A percentile compares a stretch with the other conserved stretches of the same genome.
phyloP scores from a whole-genome alignment of 2,329 filamentous ascomycete genomes.

The Beauveria medogensis region DNA sequence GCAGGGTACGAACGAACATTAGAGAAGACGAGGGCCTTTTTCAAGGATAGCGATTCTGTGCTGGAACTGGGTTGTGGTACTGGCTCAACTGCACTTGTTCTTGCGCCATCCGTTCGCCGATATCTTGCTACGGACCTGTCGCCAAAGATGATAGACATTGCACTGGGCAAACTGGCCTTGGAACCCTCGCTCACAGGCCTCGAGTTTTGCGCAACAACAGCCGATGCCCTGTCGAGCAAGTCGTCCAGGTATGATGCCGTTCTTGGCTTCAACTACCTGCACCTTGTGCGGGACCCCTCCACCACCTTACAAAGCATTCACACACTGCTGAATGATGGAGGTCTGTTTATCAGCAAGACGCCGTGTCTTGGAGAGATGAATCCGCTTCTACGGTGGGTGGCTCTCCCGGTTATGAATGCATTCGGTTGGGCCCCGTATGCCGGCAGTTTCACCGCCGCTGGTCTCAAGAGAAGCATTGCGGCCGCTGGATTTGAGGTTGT shows the following conservation, averaged over 20 bases:
- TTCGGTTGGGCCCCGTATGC: conserved; percentile 4
- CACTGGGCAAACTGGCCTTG: not conserved
- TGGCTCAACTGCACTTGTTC: conserved; percentile 14
- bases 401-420: conserved; percentile 9
- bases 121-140: conserved; percentile 15
- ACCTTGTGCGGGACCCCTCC: conserved; percentile 13
- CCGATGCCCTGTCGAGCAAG: conserved; percentile 11
- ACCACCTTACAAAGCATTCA: conserved; percentile 8
- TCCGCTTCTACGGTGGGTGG: conserved; percentile 2
- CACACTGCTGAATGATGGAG: conserved; percentile 10
- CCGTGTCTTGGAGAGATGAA: conserved; percentile 13
- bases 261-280: conserved; percentile 16
- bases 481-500: conserved; percentile 13
- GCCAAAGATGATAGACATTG: conserved; percentile 13
- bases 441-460: not conserved
- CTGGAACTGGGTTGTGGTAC: conserved; percentile 16
- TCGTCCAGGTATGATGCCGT: conserved; percentile 7
- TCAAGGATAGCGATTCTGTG: conserved; percentile 12
- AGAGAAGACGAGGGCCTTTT: conserved; percentile 2
- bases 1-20: conserved; percentile 14
- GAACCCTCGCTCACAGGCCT: not conserved
- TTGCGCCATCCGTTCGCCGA: conserved; percentile 6
- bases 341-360: conserved; percentile 16
- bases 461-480: not conserved
- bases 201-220: conserved; percentile 11